Evolutionary conservation across 306 rosid genomes (phyloP).

Genomic region (Carpinus viminea): DNA sequence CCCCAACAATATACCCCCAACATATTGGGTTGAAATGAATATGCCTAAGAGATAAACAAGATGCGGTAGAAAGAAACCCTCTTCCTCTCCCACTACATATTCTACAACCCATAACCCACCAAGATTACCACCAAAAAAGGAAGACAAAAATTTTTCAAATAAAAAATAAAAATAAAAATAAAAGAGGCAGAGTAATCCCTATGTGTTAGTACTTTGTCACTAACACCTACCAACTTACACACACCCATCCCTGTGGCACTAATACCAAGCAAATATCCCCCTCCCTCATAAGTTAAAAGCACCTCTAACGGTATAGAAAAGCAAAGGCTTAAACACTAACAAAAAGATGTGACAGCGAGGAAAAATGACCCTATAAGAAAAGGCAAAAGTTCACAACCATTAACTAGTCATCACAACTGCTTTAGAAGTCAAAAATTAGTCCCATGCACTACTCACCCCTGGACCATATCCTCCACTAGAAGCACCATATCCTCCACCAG

Average conservation of each 20-base stretch:
- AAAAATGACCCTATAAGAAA: conserved; percentile 34
- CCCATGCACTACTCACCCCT: conserved; percentile 76
- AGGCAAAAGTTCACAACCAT: conserved; percentile 40
- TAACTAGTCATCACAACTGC: conserved; percentile 37
- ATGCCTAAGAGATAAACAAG: conserved; percentile 44
- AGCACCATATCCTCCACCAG: conserved; percentile 62
- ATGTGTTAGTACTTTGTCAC: conserved; percentile 53
- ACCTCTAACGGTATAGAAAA: conserved; percentile 28
- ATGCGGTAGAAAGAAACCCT: conserved; percentile 34
- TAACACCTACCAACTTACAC: conserved; percentile 55
- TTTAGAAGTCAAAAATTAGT: conserved; percentile 40
- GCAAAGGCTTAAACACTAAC: conserved; percentile 36
- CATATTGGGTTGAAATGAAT: conserved; percentile 48
- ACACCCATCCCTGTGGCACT: conserved; percentile 48
- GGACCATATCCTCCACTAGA: conserved; percentile 67
- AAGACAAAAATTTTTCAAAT: conserved; percentile 31
- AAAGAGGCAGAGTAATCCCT: conserved; percentile 45
- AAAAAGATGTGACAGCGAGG: conserved; percentile 26
- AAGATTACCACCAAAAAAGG: conserved; percentile 37
- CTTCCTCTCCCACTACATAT: conserved; percentile 47
- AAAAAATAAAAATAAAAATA: too few relatives aligned
- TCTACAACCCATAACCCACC: conserved; percentile 54
- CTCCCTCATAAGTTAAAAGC: conserved; percentile 38
- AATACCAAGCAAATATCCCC: conserved; percentile 41
- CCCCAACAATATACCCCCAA: conserved; percentile 29